A percentile compares a stretch with the other conserved stretches of the same genome.
These are phyloP conservation scores for Polytrichum formosum DNA, from an alignment of 225 moss, liverwort and hornwort species.

Conservation along the genomic window DNA sequence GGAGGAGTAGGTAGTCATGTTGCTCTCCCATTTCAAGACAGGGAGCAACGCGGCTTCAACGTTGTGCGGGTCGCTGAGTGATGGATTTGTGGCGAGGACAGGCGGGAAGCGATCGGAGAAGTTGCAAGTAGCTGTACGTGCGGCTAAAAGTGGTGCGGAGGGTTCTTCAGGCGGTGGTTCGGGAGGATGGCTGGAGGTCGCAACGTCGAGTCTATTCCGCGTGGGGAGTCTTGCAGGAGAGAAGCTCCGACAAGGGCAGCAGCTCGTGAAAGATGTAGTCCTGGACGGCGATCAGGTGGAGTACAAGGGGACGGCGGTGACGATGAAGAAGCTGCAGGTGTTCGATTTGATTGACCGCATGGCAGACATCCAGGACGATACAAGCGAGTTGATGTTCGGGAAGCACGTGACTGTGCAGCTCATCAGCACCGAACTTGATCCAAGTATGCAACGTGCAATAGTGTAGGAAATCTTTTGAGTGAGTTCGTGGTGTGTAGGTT, in stretches of 20 bases:
- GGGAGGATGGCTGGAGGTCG: conserved; percentile 14
- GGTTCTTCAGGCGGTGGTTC: too few species aligned
- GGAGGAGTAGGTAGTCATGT: neutral
- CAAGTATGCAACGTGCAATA: conserved; percentile 14
- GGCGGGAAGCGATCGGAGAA: neutral
- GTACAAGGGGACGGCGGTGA: conserved; percentile 20
- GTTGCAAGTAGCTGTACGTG: conserved; percentile 11
- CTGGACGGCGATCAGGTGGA: neutral
- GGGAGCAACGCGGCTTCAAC: conserved; percentile 1
- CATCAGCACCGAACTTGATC: conserved; percentile 27
- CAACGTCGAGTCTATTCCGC: conserved; percentile 4
- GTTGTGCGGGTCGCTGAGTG: conserved; percentile 5
- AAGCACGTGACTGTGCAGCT: conserved; percentile 29
- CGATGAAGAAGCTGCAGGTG: conserved; percentile 35
- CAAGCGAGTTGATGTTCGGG: neutral
- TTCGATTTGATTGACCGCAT: conserved; percentile 22
- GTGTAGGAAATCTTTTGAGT: too few species aligned
- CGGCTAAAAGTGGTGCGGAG: neutral
- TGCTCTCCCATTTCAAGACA: conserved; percentile 8
- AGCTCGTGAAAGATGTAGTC: neutral
- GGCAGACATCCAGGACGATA: conserved; percentile 25
- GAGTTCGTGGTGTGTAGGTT: too few species aligned
- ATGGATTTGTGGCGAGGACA: conserved; percentile 14
- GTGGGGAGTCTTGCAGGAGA: conserved; percentile 1
- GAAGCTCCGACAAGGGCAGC: neutral